Percentiles rank a stretch among this genome's conserved stretches.
Evolutionary conservation across 257 asterid genomes (phyloP).

Genomic region (Primulina huaijiensis): DNA sequence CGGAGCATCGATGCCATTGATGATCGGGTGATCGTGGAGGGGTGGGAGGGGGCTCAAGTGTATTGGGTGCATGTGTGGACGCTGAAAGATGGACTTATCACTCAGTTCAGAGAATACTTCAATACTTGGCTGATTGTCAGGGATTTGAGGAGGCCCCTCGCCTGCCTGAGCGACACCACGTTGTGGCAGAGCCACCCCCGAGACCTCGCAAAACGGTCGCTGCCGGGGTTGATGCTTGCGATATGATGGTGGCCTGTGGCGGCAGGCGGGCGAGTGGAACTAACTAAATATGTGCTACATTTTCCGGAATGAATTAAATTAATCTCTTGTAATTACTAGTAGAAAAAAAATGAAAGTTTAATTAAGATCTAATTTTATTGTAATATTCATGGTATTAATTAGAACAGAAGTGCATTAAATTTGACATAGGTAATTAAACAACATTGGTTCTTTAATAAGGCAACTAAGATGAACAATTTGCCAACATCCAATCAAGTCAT

Average conservation of each 20-base stretch:
- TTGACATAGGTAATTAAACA: not conserved
- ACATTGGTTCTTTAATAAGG: too few relatives aligned
- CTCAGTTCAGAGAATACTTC: conserved; percentile 83
- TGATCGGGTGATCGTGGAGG: conserved; percentile 70
- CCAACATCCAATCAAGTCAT: too few relatives aligned
- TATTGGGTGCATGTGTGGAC: conserved; percentile 98
- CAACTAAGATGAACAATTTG: too few relatives aligned
- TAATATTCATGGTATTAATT: too few relatives aligned
- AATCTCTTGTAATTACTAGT: not conserved
- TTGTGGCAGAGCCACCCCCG: conserved; percentile 95
- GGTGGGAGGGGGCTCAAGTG: conserved; percentile 79
- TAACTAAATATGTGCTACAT: not conserved
- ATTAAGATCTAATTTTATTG: not conserved
- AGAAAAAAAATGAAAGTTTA: not conserved
- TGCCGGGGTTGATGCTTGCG: conserved; percentile 82
- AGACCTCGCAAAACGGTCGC: conserved; percentile 57
- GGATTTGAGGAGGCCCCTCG: conserved; percentile 49
- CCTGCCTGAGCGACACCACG: conserved; percentile 39
- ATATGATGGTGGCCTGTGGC: conserved; percentile 30
- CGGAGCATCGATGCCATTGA: conserved; percentile 59
- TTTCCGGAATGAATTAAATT: too few relatives aligned
- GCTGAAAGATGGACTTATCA: conserved; percentile 58
- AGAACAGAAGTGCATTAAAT: too few relatives aligned
- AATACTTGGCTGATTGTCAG: conserved; percentile 88
- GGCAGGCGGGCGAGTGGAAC: not conserved